Base-by-base conservation (phyloP, 2,329 filamentous ascomycete genomes). In the Sphaerulina vaccinii region DNA sequence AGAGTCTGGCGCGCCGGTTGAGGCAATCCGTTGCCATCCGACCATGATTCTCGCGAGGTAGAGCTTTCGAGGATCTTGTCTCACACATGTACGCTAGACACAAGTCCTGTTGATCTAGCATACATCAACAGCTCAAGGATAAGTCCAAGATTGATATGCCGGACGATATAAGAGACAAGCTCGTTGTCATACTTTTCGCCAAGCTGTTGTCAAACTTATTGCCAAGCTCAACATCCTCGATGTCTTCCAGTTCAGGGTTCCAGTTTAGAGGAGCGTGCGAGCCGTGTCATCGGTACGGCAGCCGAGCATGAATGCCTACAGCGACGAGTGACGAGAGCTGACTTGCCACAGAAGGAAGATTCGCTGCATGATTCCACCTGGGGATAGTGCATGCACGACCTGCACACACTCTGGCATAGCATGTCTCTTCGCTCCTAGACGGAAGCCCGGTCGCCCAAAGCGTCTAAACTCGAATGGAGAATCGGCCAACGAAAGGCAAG, bases 331-430 rank as follows among this genome's bases (percentile, higher is more conserved):
- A 36, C 32, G 15, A 13, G 19, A 5, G 33, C 44, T 47, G 44
- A 47, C 44, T 47, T 32, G 33, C 35, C 27, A 44, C 32, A 36
- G 47, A n/a, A 42, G 48, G 4, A 51, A 51, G 37, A 51, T 51
- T 2, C 21, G 40, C 33, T 51, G 48, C 32, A 44, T 51, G 18
- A 51, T 51, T 21, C 39, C 48, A 8, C 48, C 48, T 5, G 48
- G 48, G 9, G 48, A 51, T 10, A 44, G 40, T 24, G 39, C 48
- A 18, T 51, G 48, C 32, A 23, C 33, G 29, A 37, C 33, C 11
- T 51, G 48, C 32, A 35, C 41, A 16, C 48, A 44, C 35, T 44
- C 39, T 21, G 48, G 48, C 22, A 45, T 42, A 7, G 40, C 48
- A 15, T 51, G 48, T 27, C 40, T 51, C 11, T 51, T 51, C 29